Base-by-base conservation (phyloP, 768 basidiomycete species). In the Tricholoma saponaceum region DNA sequence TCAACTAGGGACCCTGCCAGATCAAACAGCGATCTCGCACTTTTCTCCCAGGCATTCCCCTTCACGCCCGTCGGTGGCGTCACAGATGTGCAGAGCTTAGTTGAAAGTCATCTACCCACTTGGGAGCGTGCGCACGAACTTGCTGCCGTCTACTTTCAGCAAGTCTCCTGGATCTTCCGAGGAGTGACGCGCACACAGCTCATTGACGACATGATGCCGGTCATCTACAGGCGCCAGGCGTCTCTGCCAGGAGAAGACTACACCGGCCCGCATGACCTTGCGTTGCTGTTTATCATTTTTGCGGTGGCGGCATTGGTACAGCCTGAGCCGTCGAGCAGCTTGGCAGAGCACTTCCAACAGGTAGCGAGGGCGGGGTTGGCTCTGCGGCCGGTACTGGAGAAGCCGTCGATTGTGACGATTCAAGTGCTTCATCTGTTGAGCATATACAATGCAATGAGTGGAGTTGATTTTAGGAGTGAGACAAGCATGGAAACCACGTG, bases 401-500 rank as follows among this genome's bases (percentile, higher is more conserved):
- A 86, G 61, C 89, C 89, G 6, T 82, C 83, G 0, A 68, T 88
- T 43, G 82, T 83, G 25, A 89, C 89, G 26, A 83, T 90, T 28
- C 89, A 90, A 69, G 72, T 81, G 7, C 70, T 90, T 14, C 85
- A 87, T 68, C 66, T 90, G 60, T 74, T 85, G 71, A 85, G 86
- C 65, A 79, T 86, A 8, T 89, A 87, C 64, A 84, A 84, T 55
- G 83, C 81, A 16, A 83, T 89, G 86, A 84, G 80, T 60, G 85
- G 84, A 20, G 81, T 79, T 60, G 86, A 85, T 66, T 64, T 82
- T 10, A 75, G 73, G 55, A 78, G 76, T 53, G 86, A 89, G 67
- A 83, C 83, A 3, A 85, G 82, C 60, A 88, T 83, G 85, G 86
- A 87, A 71, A 83, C 82, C 72, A 83, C 87, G 20, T 87, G 87